Evolutionary conservation across 176 grass and related monocot species (phyloP).

Genomic region (Microstegium vimineum): DNA sequence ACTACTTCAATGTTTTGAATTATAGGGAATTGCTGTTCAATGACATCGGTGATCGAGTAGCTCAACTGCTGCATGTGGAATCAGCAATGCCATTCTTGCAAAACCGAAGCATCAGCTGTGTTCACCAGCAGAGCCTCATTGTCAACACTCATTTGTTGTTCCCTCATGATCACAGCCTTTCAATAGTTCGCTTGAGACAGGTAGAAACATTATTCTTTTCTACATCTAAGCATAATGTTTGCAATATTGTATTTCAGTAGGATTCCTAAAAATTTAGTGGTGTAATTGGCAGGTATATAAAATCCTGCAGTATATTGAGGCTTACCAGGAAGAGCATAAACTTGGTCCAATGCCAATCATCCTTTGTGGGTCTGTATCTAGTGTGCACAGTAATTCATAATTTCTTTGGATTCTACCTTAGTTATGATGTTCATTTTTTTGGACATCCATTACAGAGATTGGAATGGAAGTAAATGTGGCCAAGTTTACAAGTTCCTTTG

Average conservation of each 20-base stretch:
- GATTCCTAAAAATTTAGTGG: background rate
- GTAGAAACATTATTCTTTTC: constrained; percentile 28
- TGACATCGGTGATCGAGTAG: constrained; percentile 91
- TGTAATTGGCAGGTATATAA: constrained; percentile 66
- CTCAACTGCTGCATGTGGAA: constrained; percentile 81
- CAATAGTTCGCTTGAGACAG: constrained; percentile 83
- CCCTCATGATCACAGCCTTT: constrained; percentile 82
- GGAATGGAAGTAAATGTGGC: constrained; percentile 94
- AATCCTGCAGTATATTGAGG: constrained; percentile 79
- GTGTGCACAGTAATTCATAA: constrained; percentile 4
- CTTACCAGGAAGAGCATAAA: constrained; percentile 84
- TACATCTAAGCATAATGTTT: background rate
- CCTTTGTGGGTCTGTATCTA: constrained; percentile 71
- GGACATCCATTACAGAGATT: constrained; percentile 52
- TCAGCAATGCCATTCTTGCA: constrained; percentile 48
- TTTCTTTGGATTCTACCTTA: background rate
- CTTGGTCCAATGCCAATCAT: constrained; percentile 77
- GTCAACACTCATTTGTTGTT: constrained; percentile 91
- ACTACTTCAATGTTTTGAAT: constrained; percentile 57
- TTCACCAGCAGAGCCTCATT: constrained; percentile 71
- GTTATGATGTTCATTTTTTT: background rate
- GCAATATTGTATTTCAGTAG: background rate
- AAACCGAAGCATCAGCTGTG: constrained; percentile 40
- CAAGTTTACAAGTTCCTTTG: constrained; percentile 96
- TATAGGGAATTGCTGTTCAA: constrained; percentile 77